phyloP scores from a whole-genome alignment of 23 red algal species.

The Gracilariopsis chorda region DNA sequence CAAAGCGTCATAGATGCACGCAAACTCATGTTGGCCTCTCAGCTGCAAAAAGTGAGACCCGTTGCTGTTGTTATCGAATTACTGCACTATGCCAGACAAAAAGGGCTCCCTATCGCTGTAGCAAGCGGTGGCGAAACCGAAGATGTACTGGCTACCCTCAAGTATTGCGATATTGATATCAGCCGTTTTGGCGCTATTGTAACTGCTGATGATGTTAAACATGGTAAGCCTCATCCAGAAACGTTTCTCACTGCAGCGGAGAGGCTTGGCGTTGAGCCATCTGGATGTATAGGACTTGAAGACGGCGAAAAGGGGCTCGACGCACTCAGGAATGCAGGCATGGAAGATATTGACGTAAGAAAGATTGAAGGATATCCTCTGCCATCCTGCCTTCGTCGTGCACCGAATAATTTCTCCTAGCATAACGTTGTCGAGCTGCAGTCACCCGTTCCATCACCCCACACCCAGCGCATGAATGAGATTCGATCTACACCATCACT shows the following conservation, averaged over 20 bases:
- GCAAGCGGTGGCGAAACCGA: slow-evolving; percentile 51
- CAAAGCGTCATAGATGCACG: slow-evolving; percentile 13
- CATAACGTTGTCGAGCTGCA: too few species aligned
- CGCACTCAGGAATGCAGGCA: slow-evolving; percentile 51
- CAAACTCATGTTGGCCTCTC: not conserved
- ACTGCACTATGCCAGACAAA: slow-evolving; percentile 7
- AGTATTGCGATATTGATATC: slow-evolving; percentile 16
- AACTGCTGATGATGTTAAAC: slow-evolving; percentile 41
- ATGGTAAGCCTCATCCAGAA: slow-evolving; percentile 66
- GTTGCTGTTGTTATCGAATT: slow-evolving; percentile 33
- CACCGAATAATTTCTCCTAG: too few species aligned
- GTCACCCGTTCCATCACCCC: too few species aligned
- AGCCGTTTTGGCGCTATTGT: slow-evolving; percentile 43
- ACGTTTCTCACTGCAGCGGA: slow-evolving; percentile 49
- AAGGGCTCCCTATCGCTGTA: slow-evolving; percentile 32
- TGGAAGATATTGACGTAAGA: slow-evolving; percentile 51
- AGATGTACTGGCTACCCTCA: slow-evolving; percentile 28
- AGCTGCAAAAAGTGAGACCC: not conserved
- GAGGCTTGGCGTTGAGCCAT: slow-evolving; percentile 35
- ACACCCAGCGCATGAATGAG: too few species aligned
- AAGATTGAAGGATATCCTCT: slow-evolving; percentile 47
- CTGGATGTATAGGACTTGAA: slow-evolving; percentile 53
- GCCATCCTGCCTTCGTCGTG: not conserved
- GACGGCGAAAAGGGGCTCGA: slow-evolving; percentile 66
- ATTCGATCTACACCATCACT: too few species aligned